A percentile compares a stretch with the other conserved stretches of the same genome.
Conservation (phyloP, 2,329 filamentous ascomycete species). For the Colletotrichum lini region DNA sequence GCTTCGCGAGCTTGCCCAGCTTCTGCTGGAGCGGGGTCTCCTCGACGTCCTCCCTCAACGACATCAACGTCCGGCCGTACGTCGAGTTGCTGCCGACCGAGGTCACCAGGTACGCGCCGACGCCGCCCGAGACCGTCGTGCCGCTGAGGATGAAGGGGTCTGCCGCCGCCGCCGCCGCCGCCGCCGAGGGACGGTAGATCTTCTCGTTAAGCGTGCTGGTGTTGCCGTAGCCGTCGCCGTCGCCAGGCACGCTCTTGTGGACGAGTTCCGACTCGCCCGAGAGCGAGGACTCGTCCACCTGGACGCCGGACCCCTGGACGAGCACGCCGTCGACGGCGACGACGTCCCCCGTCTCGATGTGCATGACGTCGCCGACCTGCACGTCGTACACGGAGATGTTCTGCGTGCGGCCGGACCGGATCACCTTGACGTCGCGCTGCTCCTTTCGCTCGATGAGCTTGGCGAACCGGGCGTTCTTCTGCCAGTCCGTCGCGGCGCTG, state of each 20-base stretch:
- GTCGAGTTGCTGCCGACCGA: conserved; percentile 81
- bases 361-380: conserved; percentile 80
- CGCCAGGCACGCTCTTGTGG: conserved; percentile 75
- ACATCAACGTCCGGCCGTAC: conserved; percentile 84
- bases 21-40: conserved; percentile 85
- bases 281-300: conserved; percentile 77
- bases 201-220: conserved; percentile 63
- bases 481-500: conserved; percentile 85
- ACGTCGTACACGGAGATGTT: conserved; percentile 81
- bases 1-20: conserved; percentile 82
- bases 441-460: conserved; percentile 87
- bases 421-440: conserved; percentile 79
- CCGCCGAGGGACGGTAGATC: conserved; percentile 66
- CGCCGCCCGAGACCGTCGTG: conserved; percentile 81
- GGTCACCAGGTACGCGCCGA: conserved; percentile 83
- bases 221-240: conserved; percentile 65
- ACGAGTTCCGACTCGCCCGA: conserved; percentile 83
- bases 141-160: conserved; percentile 88
- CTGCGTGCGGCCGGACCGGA: conserved; percentile 80
- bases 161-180: conserved; percentile 73
- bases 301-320: conserved; percentile 75
- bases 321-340: conserved; percentile 81
- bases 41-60: conserved; percentile 81
- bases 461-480: conserved; percentile 85
- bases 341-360: conserved; percentile 81